A percentile compares a stretch with the other conserved stretches of the same genome.
These are phyloP conservation scores for Termitomyces sp. DNA, from an alignment of 768 basidiomycete genomes.

Conservation along the genomic window DNA sequence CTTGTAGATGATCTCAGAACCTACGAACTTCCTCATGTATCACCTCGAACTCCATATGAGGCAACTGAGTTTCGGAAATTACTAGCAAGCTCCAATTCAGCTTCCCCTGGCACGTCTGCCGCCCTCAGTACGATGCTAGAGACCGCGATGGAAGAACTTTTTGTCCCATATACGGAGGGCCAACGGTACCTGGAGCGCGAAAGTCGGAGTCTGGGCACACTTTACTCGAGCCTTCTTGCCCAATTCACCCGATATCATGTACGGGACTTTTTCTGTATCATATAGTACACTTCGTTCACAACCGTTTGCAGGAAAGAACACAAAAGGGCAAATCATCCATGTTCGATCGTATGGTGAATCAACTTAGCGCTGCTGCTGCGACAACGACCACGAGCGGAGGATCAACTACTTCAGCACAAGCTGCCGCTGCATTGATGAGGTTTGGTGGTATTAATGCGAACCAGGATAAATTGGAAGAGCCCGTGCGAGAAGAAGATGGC, in stretches of 20 bases:
- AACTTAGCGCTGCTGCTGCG: slow-evolving; percentile 72
- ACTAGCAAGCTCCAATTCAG: slow-evolving; percentile 38
- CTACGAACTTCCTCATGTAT: slow-evolving; percentile 75
- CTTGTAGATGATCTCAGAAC: slow-evolving; percentile 90
- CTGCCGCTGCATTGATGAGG: slow-evolving; percentile 84
- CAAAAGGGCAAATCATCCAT: slow-evolving; percentile 70
- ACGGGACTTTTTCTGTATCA: slow-evolving; percentile 19
- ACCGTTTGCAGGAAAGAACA: slow-evolving; percentile 40
- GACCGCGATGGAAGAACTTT: slow-evolving; percentile 92
- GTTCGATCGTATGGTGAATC: slow-evolving; percentile 92
- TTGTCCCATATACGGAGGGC: slow-evolving; percentile 90
- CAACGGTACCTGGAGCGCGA: slow-evolving; percentile 90
- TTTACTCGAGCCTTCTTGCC: slow-evolving; percentile 70
- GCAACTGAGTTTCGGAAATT: slow-evolving; percentile 55
- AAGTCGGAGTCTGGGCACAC: slow-evolving; percentile 71
- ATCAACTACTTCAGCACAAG: slow-evolving; percentile 72
- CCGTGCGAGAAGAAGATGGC: slow-evolving; percentile 78
- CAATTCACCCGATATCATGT: slow-evolving; percentile 90
- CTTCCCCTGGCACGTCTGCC: slow-evolving; percentile 42
- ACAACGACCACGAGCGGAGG: slow-evolving; percentile 54
- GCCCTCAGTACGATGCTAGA: slow-evolving; percentile 89
- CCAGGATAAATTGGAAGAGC: slow-evolving; percentile 62
- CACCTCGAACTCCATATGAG: slow-evolving; percentile 61
- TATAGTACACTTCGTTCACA: slow-evolving; percentile 6
- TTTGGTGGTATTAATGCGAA: slow-evolving; percentile 74